Evolutionary conservation across 2,329 filamentous ascomycete species (phyloP).

Genomic region (Cercospora sesami): DNA sequence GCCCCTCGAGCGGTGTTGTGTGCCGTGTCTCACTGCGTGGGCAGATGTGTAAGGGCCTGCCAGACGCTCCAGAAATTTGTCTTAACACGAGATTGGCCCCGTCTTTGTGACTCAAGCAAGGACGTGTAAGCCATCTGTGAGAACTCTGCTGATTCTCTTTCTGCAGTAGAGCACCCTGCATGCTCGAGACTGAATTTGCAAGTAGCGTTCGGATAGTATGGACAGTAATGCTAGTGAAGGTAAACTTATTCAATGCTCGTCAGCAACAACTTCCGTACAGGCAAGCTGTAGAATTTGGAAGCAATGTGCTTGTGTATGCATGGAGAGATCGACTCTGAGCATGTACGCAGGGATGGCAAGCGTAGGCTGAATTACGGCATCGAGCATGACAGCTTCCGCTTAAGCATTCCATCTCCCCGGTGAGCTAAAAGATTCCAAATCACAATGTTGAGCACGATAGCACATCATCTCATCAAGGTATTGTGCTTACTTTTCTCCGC

Average conservation of each 20-base stretch:
- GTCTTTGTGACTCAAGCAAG: too few relatives aligned
- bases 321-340: not conserved
- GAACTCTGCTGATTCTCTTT: too few relatives aligned
- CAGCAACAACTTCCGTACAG: not conserved
- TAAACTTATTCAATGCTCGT: not conserved
- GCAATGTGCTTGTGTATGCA: not conserved
- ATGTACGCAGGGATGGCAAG: not conserved
- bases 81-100: not conserved
- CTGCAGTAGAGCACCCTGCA: too few relatives aligned
- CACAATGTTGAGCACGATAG: not conserved
- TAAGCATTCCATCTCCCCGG: slow-evolving; percentile 4
- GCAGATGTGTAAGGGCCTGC: too few relatives aligned
- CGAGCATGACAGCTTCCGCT: not conserved
- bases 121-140: too few relatives aligned
- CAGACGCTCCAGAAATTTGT: not conserved
- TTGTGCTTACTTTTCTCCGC: slow-evolving; percentile 1
- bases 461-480: not conserved
- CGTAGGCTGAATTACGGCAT: not conserved
- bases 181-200: too few relatives aligned
- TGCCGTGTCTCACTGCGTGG: too few relatives aligned
- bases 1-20: too few relatives aligned
- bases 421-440: slow-evolving; percentile 2
- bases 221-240: not conserved
- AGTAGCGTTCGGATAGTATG: too few relatives aligned
- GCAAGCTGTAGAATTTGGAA: not conserved